Conservation (phyloP, 1,284 basidiomycete genomes). For the Pseudomicrostroma phylloplanum region DNA sequence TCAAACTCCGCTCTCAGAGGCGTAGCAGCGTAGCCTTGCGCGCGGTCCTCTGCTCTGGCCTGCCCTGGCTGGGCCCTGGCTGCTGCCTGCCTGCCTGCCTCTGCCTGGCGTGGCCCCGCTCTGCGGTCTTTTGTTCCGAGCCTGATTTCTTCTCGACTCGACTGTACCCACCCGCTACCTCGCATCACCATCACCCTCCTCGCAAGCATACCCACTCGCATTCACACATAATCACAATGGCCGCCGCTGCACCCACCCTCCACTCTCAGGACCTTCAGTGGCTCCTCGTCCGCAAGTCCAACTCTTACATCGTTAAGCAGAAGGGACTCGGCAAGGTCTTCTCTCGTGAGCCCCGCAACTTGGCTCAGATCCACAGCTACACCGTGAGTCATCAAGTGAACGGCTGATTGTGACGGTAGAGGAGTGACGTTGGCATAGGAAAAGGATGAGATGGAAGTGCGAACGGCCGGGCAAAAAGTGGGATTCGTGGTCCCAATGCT, state of each 20-base stretch:
- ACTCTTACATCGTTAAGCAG: constrained; percentile 49
- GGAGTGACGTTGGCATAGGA: not conserved
- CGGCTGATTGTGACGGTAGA: not conserved
- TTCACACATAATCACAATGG: constrained; percentile 17
- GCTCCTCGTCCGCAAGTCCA: constrained; percentile 44
- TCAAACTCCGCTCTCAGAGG: no score
- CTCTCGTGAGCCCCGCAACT: constrained; percentile 46
- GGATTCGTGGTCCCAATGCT: no score
- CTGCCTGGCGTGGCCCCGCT: no score
- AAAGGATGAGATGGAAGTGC: not conserved
- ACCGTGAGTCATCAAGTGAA: constrained; percentile 21
- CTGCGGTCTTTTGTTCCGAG: no score
- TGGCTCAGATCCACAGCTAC: constrained; percentile 47
- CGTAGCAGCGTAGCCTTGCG: no score
- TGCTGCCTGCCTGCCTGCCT: no score
- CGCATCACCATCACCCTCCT: no score
- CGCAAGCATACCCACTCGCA: no score
- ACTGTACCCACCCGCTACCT: no score
- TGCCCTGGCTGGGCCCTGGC: no score
- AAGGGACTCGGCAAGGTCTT: constrained; percentile 47
- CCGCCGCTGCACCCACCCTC: constrained; percentile 6
- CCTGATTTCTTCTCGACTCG: no score
- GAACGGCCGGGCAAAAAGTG: not conserved
- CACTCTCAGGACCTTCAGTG: constrained; percentile 47
- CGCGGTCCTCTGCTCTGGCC: no score